Percentiles rank a stretch among this genome's conserved stretches.
Evolutionary conservation across 2,329 filamentous ascomycete genomes (phyloP).

Genomic region (Alternaria gansuensis): DNA sequence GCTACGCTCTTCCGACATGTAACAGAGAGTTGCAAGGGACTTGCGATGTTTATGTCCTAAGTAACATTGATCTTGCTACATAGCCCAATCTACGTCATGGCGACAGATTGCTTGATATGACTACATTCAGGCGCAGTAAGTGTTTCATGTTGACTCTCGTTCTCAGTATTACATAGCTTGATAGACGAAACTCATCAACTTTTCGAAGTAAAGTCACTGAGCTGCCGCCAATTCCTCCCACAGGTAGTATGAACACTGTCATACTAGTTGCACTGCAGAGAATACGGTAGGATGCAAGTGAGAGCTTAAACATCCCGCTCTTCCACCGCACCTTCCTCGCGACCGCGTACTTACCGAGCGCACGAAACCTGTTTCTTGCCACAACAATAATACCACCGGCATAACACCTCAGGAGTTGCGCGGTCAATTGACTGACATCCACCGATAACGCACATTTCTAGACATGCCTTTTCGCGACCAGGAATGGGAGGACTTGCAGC

Average conservation of each 20-base stretch:
- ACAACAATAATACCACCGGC: background rate
- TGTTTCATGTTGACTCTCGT: background rate
- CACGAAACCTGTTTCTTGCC: background rate
- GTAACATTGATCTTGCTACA: background rate
- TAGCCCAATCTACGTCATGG: background rate
- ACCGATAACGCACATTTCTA: background rate
- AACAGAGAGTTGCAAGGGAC: background rate
- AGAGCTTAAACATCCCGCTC: background rate
- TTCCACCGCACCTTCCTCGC: slow-evolving; percentile 8
- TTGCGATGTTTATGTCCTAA: background rate
- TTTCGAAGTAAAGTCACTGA: background rate
- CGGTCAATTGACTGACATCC: background rate
- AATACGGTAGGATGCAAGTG: background rate
- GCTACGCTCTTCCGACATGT: background rate
- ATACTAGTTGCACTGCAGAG: background rate
- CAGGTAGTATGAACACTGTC: no score
- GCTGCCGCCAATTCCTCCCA: background rate
- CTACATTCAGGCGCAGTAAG: background rate
- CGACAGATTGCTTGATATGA: background rate
- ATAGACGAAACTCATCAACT: background rate
- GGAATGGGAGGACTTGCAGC: slow-evolving; percentile 31
- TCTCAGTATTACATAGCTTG: no score
- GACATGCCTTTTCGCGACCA: slow-evolving; percentile 30
- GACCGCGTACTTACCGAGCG: background rate
- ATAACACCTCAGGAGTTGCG: background rate